These are phyloP conservation scores for Suillus spraguei DNA, from an alignment of 768 basidiomycete genomes.

Conservation along the genomic window DNA sequence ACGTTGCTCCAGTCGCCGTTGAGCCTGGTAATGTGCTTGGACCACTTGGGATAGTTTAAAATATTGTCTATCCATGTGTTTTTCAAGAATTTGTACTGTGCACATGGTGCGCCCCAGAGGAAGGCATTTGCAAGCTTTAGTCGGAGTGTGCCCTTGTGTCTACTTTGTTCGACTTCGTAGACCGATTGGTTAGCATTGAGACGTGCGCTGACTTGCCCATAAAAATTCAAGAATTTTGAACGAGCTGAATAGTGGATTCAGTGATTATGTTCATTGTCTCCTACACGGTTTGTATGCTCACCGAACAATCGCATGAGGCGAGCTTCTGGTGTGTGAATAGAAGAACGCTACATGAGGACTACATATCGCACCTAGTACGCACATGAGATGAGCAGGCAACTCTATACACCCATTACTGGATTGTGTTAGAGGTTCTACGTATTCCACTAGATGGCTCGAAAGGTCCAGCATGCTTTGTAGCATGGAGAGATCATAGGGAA, in stretches of 20 bases:
- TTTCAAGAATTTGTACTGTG: conserved; percentile 4
- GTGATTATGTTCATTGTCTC: conserved; percentile 11
- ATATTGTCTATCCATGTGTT: conserved; percentile 2
- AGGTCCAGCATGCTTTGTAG: conserved; percentile 9
- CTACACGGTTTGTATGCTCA: neutral
- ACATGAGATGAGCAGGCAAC: conserved; percentile 13
- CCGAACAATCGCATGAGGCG: conserved; percentile 13
- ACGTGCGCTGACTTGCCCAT: conserved; percentile 40
- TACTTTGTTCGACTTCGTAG: conserved; percentile 24
- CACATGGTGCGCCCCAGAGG: conserved; percentile 2
- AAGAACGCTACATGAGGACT: neutral
- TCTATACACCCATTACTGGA: neutral
- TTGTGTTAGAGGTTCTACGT: neutral
- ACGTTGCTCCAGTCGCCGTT: conserved; percentile 12
- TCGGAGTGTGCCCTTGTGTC: neutral
- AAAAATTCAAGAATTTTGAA: conserved; percentile 37
- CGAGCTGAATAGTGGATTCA: conserved; percentile 18
- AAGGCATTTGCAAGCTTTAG: neutral
- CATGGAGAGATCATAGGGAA: conserved; percentile 13
- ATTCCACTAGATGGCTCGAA: conserved; percentile 7
- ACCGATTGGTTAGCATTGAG: conserved; percentile 31
- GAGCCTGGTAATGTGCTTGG: conserved; percentile 9
- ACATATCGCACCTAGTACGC: conserved; percentile 7
- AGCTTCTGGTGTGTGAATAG: conserved; percentile 7
- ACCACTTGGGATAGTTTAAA: conserved; percentile 10